A percentile compares a stretch with the other conserved stretches of the same genome.
These are phyloP conservation scores for Fusarium setosum DNA, from an alignment of 2,329 filamentous ascomycete species.

Conservation along the genomic window DNA sequence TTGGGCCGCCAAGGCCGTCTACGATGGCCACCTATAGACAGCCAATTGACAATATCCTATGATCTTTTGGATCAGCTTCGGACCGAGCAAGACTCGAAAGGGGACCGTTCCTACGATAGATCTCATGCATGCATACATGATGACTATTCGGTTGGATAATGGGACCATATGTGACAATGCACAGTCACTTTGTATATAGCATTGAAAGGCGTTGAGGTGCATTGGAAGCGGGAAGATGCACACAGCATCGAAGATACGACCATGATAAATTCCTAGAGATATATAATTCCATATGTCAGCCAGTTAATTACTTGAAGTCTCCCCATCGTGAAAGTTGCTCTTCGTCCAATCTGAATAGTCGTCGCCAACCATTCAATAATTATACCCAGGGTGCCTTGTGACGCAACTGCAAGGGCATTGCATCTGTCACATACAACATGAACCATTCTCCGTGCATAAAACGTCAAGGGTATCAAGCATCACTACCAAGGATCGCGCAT, in stretches of 20 bases:
- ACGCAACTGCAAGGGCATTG: background rate
- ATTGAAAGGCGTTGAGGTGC: conserved; percentile 45
- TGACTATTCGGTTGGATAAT: conserved; percentile 11
- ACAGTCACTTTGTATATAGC: conserved; percentile 44
- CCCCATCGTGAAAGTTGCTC: background rate
- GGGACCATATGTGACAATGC: conserved; percentile 31
- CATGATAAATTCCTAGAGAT: conserved; percentile 41
- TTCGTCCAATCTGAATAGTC: background rate
- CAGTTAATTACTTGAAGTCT: background rate
- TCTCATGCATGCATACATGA: conserved; percentile 6
- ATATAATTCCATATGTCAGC: conserved; percentile 44
- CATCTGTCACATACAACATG: background rate
- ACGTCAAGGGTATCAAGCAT: conserved; percentile 9
- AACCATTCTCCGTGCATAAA: conserved; percentile 3
- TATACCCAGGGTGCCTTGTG: background rate
- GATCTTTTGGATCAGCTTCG: conserved; percentile 21
- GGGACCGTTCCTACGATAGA: conserved; percentile 17
- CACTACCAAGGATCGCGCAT: conserved; percentile 11
- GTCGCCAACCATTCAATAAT: background rate
- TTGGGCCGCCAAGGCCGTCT: conserved; percentile 38
- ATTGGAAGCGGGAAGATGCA: conserved; percentile 35
- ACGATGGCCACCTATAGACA: conserved; percentile 48
- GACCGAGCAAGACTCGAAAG: conserved; percentile 32
- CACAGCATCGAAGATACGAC: conserved; percentile 37
- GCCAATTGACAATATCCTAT: conserved; percentile 4